These are phyloP conservation scores for Lipomyces japonicus DNA, from an alignment of 805 yeast genomes.

Conservation along the genomic window DNA sequence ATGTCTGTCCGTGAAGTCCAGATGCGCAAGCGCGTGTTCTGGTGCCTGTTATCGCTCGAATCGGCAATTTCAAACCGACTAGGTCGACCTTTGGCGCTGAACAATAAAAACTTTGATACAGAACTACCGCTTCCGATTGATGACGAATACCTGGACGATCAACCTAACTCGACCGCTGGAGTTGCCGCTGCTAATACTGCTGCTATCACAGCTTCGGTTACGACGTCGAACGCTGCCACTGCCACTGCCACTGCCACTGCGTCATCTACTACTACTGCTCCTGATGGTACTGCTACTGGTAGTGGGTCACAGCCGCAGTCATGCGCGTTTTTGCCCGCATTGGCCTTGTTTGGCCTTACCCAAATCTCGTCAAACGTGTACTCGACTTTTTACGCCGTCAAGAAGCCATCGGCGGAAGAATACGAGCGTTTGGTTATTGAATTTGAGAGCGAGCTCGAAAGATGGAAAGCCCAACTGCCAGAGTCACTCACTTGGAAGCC, in stretches of 20 bases:
- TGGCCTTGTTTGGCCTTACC: slow-evolving; percentile 16
- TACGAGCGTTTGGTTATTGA: slow-evolving; percentile 20
- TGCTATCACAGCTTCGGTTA: not conserved
- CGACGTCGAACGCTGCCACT: not conserved
- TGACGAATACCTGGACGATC: slow-evolving; percentile 17
- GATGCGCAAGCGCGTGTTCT: slow-evolving; percentile 21
- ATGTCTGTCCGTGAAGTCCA: slow-evolving; percentile 13
- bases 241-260: no score
- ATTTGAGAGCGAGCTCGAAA: slow-evolving; percentile 13
- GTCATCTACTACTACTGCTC: no score
- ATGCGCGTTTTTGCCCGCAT: slow-evolving; percentile 22
- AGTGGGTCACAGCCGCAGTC: no score
- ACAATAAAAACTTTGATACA: slow-evolving; percentile 9
- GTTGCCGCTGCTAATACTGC: no score
- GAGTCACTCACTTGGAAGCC: slow-evolving; percentile 17
- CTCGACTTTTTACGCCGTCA: slow-evolving; percentile 17
- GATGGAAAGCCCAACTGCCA: slow-evolving; percentile 12
- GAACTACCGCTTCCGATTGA: slow-evolving; percentile 19
- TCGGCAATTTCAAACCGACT: slow-evolving; percentile 10
- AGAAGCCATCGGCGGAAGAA: slow-evolving; percentile 16
- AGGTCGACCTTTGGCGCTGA: slow-evolving; percentile 20
- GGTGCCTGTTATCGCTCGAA: slow-evolving; percentile 18
- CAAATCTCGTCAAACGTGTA: slow-evolving; percentile 13
- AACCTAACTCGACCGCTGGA: slow-evolving; percentile 1
- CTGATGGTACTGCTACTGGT: no score